Evolutionary conservation across 2,329 filamentous ascomycete species (phyloP).

Genomic region (Fusarium buxicola): DNA sequence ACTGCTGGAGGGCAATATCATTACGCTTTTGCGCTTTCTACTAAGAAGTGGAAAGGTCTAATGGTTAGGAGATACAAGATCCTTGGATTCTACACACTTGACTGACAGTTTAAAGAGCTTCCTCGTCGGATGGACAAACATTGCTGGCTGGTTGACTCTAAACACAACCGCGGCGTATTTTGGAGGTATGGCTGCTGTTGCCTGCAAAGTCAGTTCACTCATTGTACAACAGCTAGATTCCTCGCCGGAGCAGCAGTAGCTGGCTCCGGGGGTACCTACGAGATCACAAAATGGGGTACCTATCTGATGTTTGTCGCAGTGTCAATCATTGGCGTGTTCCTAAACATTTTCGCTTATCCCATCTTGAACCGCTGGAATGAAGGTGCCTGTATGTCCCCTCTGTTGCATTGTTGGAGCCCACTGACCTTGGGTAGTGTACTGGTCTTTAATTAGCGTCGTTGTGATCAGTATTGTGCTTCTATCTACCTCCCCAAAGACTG

Average conservation of each 20-base stretch:
- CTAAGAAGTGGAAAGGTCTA: constrained; percentile 53
- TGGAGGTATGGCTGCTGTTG: constrained; percentile 47
- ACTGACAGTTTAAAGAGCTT: constrained; percentile 51
- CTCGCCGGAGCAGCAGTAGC: constrained; percentile 56
- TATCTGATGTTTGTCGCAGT: constrained; percentile 56
- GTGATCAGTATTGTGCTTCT: constrained; percentile 58
- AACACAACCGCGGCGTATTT: constrained; percentile 59
- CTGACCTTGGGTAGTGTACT: constrained; percentile 48
- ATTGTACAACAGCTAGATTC: constrained; percentile 52
- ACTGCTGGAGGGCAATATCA: constrained; percentile 54
- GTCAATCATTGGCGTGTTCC: constrained; percentile 38
- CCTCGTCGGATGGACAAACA: constrained; percentile 58
- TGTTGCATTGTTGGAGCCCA: neutral
- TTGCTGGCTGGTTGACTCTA: constrained; percentile 58
- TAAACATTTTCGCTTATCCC: constrained; percentile 57
- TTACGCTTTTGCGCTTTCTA: constrained; percentile 55
- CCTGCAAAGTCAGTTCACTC: neutral
- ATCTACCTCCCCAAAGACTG: constrained; percentile 54
- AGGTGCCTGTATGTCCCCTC: constrained; percentile 48
- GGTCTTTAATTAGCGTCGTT: constrained; percentile 55
- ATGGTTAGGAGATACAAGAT: constrained; percentile 43
- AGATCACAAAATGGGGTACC: constrained; percentile 54
- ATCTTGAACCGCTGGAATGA: constrained; percentile 57
- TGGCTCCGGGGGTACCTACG: constrained; percentile 53
- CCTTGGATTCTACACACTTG: too few species aligned